A percentile compares a stretch with the other conserved stretches of the same genome.
Conservation (phyloP, 768 basidiomycete species). For the Serendipita sp. region DNA sequence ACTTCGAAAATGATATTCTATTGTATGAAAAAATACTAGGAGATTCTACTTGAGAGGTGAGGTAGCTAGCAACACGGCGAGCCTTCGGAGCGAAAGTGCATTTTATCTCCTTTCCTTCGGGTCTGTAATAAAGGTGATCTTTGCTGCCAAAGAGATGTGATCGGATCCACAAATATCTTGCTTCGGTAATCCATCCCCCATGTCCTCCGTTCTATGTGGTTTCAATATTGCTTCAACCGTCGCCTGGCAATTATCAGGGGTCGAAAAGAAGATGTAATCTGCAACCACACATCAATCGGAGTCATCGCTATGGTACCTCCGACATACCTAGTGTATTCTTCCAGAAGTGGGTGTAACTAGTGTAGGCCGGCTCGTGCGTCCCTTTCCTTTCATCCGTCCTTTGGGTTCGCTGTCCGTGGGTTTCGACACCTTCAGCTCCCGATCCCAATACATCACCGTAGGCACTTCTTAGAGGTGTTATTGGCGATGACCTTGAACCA, state of each 20-base stretch:
- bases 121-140: slow-evolving; percentile 25
- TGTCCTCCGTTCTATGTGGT: slow-evolving; percentile 40
- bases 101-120: not conserved
- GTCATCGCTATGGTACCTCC: slow-evolving; percentile 3
- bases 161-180: slow-evolving; percentile 70
- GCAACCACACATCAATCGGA: slow-evolving; percentile 7
- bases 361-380: slow-evolving; percentile 63
- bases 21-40: no score
- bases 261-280: slow-evolving; percentile 85
- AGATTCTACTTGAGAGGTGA: no score
- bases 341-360: slow-evolving; percentile 82
- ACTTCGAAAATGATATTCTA: no score
- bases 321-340: slow-evolving; percentile 55
- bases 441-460: slow-evolving; percentile 64
- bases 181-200: slow-evolving; percentile 65
- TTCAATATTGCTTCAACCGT: slow-evolving; percentile 39
- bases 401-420: slow-evolving; percentile 10
- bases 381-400: slow-evolving; percentile 28
- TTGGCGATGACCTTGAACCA: not conserved
- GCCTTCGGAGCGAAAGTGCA: no score
- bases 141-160: slow-evolving; percentile 64
- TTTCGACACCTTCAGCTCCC: no score
- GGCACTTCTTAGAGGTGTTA: slow-evolving; percentile 36
- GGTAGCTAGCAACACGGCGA: no score
- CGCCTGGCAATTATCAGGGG: slow-evolving; percentile 23